A percentile compares a stretch with the other conserved stretches of the same genome.
Evolutionary conservation across 225 moss, liverwort and hornwort species (phyloP).

Genomic region (Lunularia cruciata): DNA sequence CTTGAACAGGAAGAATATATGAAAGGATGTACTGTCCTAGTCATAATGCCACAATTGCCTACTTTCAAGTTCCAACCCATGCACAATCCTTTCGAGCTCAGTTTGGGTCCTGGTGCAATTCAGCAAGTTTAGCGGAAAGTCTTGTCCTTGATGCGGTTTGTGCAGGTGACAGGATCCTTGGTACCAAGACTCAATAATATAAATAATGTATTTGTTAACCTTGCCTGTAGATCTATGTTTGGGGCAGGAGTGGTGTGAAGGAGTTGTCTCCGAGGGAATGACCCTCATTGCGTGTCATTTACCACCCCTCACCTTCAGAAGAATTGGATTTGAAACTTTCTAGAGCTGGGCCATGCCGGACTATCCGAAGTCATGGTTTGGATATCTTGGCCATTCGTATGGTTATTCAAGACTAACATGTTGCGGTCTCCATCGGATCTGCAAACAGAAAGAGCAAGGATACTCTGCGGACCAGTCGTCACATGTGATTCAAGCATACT

Average conservation of each 20-base stretch:
- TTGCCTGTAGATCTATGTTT: slow-evolving; percentile 13
- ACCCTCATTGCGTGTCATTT: background rate
- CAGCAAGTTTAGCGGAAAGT: slow-evolving; percentile 1
- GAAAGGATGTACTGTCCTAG: too few species aligned
- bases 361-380: background rate
- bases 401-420: slow-evolving; percentile 26
- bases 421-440: slow-evolving; percentile 19
- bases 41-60: too few species aligned
- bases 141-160: slow-evolving; percentile 9
- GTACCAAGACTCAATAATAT: background rate
- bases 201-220: too few species aligned
- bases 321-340: background rate
- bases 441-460: slow-evolving; percentile 71
- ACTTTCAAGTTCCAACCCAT: too few species aligned
- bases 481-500: slow-evolving; percentile 88
- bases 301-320: background rate
- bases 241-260: background rate
- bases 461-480: slow-evolving; percentile 80
- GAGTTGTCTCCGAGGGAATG: background rate
- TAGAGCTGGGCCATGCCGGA: slow-evolving; percentile 7
- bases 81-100: too few species aligned
- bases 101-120: background rate
- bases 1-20: too few species aligned
- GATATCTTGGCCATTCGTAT: slow-evolving; percentile 2
- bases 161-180: slow-evolving; percentile 21